Evolutionary conservation across 78 protist genomes (phyloP), one percentile per base, ranked within the genome.

Genomic region (Guillardia theta): DNA sequence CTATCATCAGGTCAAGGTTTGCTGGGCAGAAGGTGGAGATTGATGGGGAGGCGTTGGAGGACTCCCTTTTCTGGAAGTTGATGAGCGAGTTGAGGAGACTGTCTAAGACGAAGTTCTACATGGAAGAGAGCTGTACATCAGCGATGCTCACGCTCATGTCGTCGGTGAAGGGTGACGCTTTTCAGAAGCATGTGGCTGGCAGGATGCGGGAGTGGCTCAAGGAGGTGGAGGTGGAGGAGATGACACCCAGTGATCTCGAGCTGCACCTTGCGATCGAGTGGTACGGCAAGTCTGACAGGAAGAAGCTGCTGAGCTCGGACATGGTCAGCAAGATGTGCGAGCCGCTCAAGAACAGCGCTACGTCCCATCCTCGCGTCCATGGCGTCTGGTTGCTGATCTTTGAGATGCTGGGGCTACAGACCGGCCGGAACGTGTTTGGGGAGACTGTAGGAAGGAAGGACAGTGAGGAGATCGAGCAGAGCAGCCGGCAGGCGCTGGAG

Each of bases 341-440:
- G 12, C 90, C 90, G 41, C 90, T 43, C 90, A 37, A 88, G 37
- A 5, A 5, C 12, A 48, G 76, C 43, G 48, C 93, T 18, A 9
- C 93, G 10, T 36, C 70, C 30, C 93, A 88, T 41, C 93, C 93
- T 27, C 8, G 93, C 43, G 12, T 88, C 33, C 93, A 88, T 64
- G 33, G 6, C 46, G 93, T 88, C 45, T 88, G 93, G 93, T 21
- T 18, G 62, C 62, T 21, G 62, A 12, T 53, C n/a, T n/a, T n/a
- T n/a, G n/a, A n/a, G n/a, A n/a, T n/a, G n/a, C n/a, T n/a, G n/a
- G n/a, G n/a, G n/a, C n/a, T n/a, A n/a, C n/a, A n/a, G n/a, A n/a
- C n/a, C n/a, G n/a, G n/a, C n/a, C n/a, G n/a, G n/a, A n/a, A n/a
- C n/a, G n/a, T n/a, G n/a, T n/a, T n/a, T n/a, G n/a, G n/a, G n/a